Conservation (phyloP, 1,139 yeast genomes). For the Magnusiomyces paraingens region DNA sequence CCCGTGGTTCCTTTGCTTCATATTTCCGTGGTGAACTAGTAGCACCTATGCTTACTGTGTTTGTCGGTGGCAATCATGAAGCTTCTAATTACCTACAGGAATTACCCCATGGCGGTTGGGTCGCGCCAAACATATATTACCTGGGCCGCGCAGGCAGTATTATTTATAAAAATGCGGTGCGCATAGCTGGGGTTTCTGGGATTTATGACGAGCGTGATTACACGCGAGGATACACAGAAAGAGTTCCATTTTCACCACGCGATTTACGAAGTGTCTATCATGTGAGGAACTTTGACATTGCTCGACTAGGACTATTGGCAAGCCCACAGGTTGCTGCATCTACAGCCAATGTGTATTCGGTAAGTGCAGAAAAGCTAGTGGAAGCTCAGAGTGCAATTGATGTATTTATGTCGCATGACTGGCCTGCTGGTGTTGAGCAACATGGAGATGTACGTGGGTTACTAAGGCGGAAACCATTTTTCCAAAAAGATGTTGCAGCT, state of each 20-base stretch:
- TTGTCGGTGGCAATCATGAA: constrained; percentile 96
- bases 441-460: constrained; percentile 52
- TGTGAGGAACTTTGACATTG: constrained; percentile 55
- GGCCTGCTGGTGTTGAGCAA: constrained; percentile 81
- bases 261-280: constrained; percentile 64
- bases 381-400: constrained; percentile 34
- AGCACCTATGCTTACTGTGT: constrained; percentile 75
- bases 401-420: constrained; percentile 74
- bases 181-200: constrained; percentile 81
- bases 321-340: not conserved
- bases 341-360: constrained; percentile 20
- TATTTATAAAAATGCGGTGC: constrained; percentile 49
- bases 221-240: constrained; percentile 37
- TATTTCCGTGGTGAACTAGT: constrained; percentile 55
- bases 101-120: constrained; percentile 87
- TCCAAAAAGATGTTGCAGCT: constrained; percentile 52
- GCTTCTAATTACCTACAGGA: constrained; percentile 72
- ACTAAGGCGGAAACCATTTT: constrained; percentile 57
- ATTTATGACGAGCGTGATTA: constrained; percentile 56
- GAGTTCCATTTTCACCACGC: constrained; percentile 43
- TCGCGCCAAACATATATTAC: constrained; percentile 84
- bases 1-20: constrained; percentile 62
- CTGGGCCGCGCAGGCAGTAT: constrained; percentile 74
- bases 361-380: not conserved
- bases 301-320: constrained; percentile 44